Evolutionary conservation across 2,329 filamentous ascomycete species (phyloP).

Genomic region (Ceratocystis destructans): DNA sequence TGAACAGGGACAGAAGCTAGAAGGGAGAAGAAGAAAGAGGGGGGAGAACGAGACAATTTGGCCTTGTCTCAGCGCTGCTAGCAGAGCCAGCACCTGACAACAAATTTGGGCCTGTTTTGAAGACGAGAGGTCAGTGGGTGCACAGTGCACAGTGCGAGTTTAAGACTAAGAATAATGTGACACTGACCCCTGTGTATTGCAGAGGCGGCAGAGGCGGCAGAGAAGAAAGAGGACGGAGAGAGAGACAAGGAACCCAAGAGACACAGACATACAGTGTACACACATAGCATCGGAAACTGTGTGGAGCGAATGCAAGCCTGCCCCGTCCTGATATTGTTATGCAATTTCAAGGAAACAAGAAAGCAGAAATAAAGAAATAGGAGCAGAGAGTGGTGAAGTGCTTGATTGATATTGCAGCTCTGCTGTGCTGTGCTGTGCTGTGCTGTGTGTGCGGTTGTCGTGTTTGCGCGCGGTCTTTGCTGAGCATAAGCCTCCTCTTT

Average conservation of each 20-base stretch:
- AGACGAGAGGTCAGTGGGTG: neutral
- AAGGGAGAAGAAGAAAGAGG: neutral
- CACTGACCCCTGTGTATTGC: conserved; percentile 2
- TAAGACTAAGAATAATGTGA: neutral
- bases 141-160: neutral
- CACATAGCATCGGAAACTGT: neutral
- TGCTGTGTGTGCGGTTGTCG: no score
- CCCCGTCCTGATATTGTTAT: neutral
- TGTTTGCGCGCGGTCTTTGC: neutral
- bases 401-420: neutral
- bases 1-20: neutral
- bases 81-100: neutral
- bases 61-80: neutral
- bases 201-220: neutral
- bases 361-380: neutral
- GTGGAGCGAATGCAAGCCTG: neutral
- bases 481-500: neutral
- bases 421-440: no score
- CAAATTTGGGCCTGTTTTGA: neutral
- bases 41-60: neutral
- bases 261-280: neutral
- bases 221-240: neutral
- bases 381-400: no score
- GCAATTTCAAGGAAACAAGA: neutral
- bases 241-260: neutral